Evolutionary conservation across 78 protist genomes (phyloP), one percentile per base, ranked within the genome.

Genomic region (Isochrysis galbana): DNA sequence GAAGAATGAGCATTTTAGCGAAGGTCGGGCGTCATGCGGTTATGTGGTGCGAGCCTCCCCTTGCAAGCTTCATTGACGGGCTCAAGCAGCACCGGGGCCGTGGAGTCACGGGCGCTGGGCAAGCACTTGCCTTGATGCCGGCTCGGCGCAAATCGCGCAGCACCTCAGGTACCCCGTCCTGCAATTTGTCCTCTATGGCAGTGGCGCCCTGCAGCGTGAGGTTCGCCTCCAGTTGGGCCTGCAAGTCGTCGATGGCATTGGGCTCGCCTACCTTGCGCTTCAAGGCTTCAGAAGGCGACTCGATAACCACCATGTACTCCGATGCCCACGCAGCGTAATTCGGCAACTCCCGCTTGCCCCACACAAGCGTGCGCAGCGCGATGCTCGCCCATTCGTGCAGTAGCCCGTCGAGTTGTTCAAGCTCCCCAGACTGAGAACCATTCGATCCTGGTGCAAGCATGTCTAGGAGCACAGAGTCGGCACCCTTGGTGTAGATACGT

Each of bases 171-270:
- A 98, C 98, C 46, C 95, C 97, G 11, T 95, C 96, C 93, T 98
- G 99, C 78, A 99, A 95, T 82, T 93, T 94, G 93, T 99, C 99
- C 77, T 98, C 98, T 32, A 98, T 95, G 14, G 96, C 99, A 0
- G 98, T 95, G 41, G 95, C 95, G 41, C 99, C 99, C 23, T 96
- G 14, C 11, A 98, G 89, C 39, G 48, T 42, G 86, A 97, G 55
- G 72, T 93, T 92, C 17, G n/a, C 0, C 93, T 98, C 99, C 5
- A 98, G 45, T 78, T 80, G 25, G 47, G 67, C 95, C 32, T 46
- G 22, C 32, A 78, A 67, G 29, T 2, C 70, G 21, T 42, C 94
- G 29, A 97, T 36, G 23, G 22, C 42, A 29, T 29, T 22, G 22
- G 34, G 36, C 89, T 46, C 67, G 67, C 42, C 89, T 23, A 39